Evolutionary conservation across 352 stramenopile species (phyloP).

Genomic region (Globisporangium spiculum): DNA sequence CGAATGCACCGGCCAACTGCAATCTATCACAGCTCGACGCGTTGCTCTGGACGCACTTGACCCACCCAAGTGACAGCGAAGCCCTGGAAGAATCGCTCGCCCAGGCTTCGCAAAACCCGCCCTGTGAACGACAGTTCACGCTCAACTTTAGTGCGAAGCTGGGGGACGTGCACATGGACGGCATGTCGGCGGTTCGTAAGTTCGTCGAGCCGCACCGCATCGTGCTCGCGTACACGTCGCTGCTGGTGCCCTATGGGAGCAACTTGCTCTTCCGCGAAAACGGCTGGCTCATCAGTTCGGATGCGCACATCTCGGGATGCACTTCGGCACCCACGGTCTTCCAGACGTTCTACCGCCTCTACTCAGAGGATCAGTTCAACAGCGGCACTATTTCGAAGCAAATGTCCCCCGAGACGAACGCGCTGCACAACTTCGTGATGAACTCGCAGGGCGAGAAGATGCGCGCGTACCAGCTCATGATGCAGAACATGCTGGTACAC

Average conservation of each 20-base stretch:
- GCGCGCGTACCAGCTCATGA: background rate
- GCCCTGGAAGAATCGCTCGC: background rate
- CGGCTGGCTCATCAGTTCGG: conserved; percentile 9
- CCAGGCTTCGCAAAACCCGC: background rate
- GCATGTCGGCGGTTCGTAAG: background rate
- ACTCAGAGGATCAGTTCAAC: background rate
- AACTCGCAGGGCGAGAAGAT: conserved; percentile 8
- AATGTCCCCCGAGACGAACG: background rate
- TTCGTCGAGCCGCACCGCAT: conserved; percentile 11
- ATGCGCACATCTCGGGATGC: background rate
- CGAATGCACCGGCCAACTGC: conserved; percentile 4
- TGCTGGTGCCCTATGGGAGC: background rate
- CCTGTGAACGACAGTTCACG: background rate
- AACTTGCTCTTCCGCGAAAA: conserved; percentile 14
- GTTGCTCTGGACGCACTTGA: conserved; percentile 2
- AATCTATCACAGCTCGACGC: background rate
- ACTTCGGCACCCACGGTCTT: conserved; percentile 5
- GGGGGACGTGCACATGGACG: background rate
- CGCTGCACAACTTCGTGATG: conserved; percentile 11
- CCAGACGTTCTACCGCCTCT: conserved; percentile 8
- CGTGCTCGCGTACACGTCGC: conserved; percentile 12
- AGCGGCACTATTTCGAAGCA: background rate
- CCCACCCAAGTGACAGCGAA: background rate
- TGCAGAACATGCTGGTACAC: background rate
- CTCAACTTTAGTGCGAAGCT: conserved; percentile 7